Conservation (phyloP, 2,329 filamentous ascomycete genomes). For the Septoria petroselini region DNA sequence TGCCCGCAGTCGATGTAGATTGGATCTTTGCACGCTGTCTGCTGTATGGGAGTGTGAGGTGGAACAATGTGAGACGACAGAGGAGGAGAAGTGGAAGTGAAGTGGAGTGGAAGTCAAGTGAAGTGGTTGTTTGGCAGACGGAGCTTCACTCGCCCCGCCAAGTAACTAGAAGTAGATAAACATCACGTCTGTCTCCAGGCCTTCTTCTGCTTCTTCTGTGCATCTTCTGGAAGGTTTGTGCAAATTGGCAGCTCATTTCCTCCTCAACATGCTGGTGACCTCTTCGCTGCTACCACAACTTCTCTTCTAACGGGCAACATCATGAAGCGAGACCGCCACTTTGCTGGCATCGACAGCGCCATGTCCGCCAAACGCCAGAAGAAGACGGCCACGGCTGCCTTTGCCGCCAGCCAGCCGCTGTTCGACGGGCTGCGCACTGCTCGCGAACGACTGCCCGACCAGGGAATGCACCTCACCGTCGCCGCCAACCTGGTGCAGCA, state of each 20-base stretch:
- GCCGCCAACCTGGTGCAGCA: slow-evolving; percentile 32
- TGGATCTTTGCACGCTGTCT: no score
- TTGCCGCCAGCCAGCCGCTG: slow-evolving; percentile 34
- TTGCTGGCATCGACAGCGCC: background rate
- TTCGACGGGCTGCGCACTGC: slow-evolving; percentile 32
- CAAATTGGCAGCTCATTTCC: slow-evolving; percentile 7
- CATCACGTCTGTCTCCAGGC: no score
- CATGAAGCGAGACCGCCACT: slow-evolving; percentile 11
- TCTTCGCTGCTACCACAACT: no score
- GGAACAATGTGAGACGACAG: no score
- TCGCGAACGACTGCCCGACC: slow-evolving; percentile 22
- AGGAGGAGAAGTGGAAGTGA: no score
- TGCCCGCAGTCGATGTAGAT: background rate
- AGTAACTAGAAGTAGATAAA: no score
- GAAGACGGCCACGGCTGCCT: slow-evolving; percentile 29
- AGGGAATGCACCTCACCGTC: slow-evolving; percentile 26
- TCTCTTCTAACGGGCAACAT: background rate
- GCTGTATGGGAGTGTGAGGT: no score
- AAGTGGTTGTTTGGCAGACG: no score
- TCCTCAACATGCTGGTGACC: slow-evolving; percentile 4
- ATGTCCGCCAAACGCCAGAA: slow-evolving; percentile 21
- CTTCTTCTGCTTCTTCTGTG: no score
- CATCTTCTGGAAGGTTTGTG: slow-evolving; percentile 8
- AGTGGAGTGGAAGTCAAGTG: no score
- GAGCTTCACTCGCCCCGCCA: no score